Conservation (phyloP, 768 basidiomycete species). For the Tremella mesenterica region DNA sequence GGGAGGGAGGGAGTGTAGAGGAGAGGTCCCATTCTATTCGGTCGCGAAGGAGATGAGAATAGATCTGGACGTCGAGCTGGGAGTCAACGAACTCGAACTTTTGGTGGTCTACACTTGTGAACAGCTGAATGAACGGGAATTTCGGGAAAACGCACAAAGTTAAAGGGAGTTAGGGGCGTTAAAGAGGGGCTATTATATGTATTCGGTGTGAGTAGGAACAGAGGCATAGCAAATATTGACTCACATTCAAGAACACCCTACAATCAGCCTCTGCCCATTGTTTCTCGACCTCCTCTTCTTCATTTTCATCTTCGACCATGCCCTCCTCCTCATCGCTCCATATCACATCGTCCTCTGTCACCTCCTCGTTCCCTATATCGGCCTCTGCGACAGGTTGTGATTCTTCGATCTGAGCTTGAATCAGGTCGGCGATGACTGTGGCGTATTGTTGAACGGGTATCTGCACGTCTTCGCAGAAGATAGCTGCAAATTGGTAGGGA, state of each 20-base stretch:
- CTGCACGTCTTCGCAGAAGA: slow-evolving; percentile 82
- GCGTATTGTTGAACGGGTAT: slow-evolving; percentile 60
- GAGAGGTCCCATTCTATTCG: slow-evolving; percentile 99
- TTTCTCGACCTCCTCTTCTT: slow-evolving; percentile 20
- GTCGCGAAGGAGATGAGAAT: slow-evolving; percentile 79
- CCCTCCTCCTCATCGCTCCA: slow-evolving; percentile 28
- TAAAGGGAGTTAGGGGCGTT: background rate
- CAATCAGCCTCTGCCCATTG: slow-evolving; percentile 43
- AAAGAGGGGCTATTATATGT: too few relatives aligned
- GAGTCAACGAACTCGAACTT: background rate
- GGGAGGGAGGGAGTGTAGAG: slow-evolving; percentile 63
- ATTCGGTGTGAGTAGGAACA: background rate
- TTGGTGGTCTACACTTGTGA: background rate
- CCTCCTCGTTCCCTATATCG: slow-evolving; percentile 47
- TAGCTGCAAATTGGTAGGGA: slow-evolving; percentile 73
- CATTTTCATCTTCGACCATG: slow-evolving; percentile 9
- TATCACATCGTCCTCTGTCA: slow-evolving; percentile 44
- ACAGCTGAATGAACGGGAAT: too few relatives aligned
- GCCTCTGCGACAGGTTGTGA: slow-evolving; percentile 71
- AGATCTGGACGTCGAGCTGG: slow-evolving; percentile 97
- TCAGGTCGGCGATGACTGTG: slow-evolving; percentile 74
- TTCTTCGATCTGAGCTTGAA: slow-evolving; percentile 83
- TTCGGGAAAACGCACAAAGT: too few relatives aligned
- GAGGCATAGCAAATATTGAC: slow-evolving; percentile 10
- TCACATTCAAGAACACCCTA: slow-evolving; percentile 47